A percentile compares a stretch with the other conserved stretches of the same genome.
These are phyloP conservation scores for Peronospora farinosa DNA, from an alignment of 352 stramenopile genomes.

Conservation along the genomic window DNA sequence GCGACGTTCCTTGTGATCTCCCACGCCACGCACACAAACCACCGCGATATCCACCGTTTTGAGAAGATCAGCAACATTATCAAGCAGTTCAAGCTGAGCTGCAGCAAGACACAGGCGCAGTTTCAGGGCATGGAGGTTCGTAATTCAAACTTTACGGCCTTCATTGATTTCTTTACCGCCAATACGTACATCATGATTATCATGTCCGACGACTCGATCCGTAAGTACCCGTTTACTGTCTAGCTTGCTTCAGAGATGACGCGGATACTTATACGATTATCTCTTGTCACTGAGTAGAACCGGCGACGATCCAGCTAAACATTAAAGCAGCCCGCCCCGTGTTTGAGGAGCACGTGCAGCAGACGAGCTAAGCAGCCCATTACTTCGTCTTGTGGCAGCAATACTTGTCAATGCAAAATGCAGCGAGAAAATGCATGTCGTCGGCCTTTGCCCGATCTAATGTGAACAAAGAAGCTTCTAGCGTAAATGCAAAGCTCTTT, in stretches of 20 bases:
- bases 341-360: constrained; percentile 88
- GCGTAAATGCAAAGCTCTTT: constrained; percentile 11
- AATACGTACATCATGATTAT: constrained; percentile 99
- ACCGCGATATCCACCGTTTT: constrained; percentile 96
- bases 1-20: constrained; percentile 99
- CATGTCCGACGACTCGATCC: constrained; percentile 88
- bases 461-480: constrained; percentile 10
- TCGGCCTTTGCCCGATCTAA: constrained; percentile 8
- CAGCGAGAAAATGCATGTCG: neutral
- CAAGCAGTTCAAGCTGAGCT: constrained; percentile 99
- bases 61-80: constrained; percentile 99
- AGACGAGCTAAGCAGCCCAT: neutral
- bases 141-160: constrained; percentile 97
- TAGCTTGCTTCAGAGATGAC: neutral
- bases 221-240: constrained; percentile 29
- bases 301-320: constrained; percentile 93
- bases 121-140: constrained; percentile 97
- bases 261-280: constrained; percentile 5
- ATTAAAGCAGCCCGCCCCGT: constrained; percentile 93
- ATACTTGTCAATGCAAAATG: neutral
- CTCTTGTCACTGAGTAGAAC: constrained; percentile 45
- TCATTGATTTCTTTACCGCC: constrained; percentile 97
- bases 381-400: neutral
- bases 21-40: constrained; percentile 86
- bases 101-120: constrained; percentile 95